Base-by-base conservation (phyloP, 1,284 basidiomycete species). In the Omphalotus olearius region DNA sequence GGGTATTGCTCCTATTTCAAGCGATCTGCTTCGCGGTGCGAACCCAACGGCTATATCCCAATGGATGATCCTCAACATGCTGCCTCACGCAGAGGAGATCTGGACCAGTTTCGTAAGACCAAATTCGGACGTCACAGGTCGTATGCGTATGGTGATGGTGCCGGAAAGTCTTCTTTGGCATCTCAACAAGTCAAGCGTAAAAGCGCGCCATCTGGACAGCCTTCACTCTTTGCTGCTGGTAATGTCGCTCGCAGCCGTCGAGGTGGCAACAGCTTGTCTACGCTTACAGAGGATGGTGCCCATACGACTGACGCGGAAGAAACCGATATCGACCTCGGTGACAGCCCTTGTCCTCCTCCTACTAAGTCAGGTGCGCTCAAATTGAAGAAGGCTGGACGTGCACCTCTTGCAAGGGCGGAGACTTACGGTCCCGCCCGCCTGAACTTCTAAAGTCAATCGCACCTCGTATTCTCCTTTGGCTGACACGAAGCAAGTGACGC, bases 51-150 rank as follows among this genome's bases (percentile, higher is more conserved):
- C 1, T 99, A 99, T 66, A 84, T 97, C 36, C 82, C 78, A 16
- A 99, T 99, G 96, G 92, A 98, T 63, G 94, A 98, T 65, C 93
- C 94, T 0, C 77, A 79, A 38, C 87, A 94, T 67, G 78, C 85
- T 23, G 73, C 77, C 16, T 86, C 90, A 41, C 86, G 94, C 44
- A 80, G 85, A 49, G 85, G 90, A 61, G 92, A 97, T 62, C 70
- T 98, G 50, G 90, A 93, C 69, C 89, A 92, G 57, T 96, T 98
- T 77, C 86, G 96, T 57, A 91, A 88, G 67, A 80, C 80, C 59
- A 88, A 86, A 64, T 92, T 91, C 63, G 85, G 84, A 33, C 85
- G 93, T 47, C 90, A 93, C 42, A 88, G 89, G 63, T 93, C 91
- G 0, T 95, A 92, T 63, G 86, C 92, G 1, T 93, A 91, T 62